Evolutionary conservation across 2,329 filamentous ascomycete species (phyloP).

Genomic region (Alternaria burnsii): DNA sequence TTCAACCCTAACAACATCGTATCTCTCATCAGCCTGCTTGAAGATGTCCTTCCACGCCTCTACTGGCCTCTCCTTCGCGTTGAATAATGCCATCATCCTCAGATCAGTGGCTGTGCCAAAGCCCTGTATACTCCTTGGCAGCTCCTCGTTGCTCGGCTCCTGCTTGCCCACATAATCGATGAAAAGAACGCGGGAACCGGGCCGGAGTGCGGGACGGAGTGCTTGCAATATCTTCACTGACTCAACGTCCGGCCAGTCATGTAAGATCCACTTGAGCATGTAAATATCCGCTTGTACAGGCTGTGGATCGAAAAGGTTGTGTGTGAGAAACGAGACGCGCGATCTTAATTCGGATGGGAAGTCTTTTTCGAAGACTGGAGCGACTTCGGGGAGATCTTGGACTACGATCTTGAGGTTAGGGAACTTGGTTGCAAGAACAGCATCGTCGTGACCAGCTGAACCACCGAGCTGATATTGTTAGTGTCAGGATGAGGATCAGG

Average conservation of each 20-base stretch:
- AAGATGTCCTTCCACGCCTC: slow-evolving; percentile 60
- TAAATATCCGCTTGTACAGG: slow-evolving; percentile 63
- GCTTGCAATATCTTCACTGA: slow-evolving; percentile 49
- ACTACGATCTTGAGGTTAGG: slow-evolving; percentile 43
- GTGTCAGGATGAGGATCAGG: background rate
- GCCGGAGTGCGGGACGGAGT: slow-evolving; percentile 64
- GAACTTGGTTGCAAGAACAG: slow-evolving; percentile 36
- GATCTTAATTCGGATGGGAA: slow-evolving; percentile 33
- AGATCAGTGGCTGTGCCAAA: slow-evolving; percentile 56
- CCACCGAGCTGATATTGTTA: slow-evolving; percentile 33
- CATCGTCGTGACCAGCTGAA: slow-evolving; percentile 44
- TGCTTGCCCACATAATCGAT: slow-evolving; percentile 49
- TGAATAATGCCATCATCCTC: slow-evolving; percentile 61
- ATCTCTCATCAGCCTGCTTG: slow-evolving; percentile 57
- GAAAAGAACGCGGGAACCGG: slow-evolving; percentile 60
- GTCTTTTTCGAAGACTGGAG: slow-evolving; percentile 33
- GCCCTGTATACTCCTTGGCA: slow-evolving; percentile 36
- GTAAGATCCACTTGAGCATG: slow-evolving; percentile 67
- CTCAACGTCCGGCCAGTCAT: slow-evolving; percentile 67
- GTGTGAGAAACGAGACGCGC: slow-evolving; percentile 53
- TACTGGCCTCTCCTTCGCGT: slow-evolving; percentile 58
- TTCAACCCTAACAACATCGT: slow-evolving; percentile 48
- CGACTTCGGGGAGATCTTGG: slow-evolving; percentile 42
- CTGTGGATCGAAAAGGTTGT: slow-evolving; percentile 68
- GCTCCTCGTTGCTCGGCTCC: slow-evolving; percentile 34